phyloP scores from a whole-genome alignment of 164 flowering plant species.

The Vitis vinifera region DNA sequence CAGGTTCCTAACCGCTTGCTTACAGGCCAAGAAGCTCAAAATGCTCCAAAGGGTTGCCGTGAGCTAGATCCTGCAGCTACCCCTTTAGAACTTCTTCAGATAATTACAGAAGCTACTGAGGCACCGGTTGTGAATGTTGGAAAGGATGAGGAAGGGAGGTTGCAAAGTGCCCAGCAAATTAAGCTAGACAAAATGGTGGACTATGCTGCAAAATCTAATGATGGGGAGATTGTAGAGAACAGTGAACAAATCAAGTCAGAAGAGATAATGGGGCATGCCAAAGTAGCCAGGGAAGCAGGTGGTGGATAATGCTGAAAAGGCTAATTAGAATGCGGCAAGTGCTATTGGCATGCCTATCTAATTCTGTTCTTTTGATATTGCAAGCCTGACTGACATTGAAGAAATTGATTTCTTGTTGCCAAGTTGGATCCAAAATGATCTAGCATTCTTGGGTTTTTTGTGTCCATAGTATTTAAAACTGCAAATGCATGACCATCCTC shows the following conservation, averaged over 20 bases:
- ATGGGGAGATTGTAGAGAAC: neutral
- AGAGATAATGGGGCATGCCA: neutral
- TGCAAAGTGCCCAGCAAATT: neutral
- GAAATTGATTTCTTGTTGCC: conserved; percentile 11
- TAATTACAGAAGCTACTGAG: conserved; percentile 18
- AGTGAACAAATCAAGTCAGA: neutral
- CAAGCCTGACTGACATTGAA: conserved; percentile 15
- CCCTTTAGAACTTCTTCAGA: conserved; percentile 55
- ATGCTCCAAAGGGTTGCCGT: conserved; percentile 51
- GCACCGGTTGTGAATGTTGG: conserved; percentile 4
- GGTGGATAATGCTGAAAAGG: conserved; percentile 5
- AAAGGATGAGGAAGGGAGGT: conserved; percentile 9
- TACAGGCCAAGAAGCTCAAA: conserved; percentile 52
- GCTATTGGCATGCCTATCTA: neutral
- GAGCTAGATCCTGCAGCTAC: conserved; percentile 73
- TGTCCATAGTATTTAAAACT: too few species aligned
- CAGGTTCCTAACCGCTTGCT: conserved; percentile 53
- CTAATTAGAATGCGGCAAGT: neutral
- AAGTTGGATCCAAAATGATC: conserved; percentile 9
- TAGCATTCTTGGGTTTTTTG: neutral
- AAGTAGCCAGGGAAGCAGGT: conserved; percentile 4
- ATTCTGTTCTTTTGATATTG: conserved; percentile 7
- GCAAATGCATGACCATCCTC: conserved; percentile 5
- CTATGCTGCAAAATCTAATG: neutral
- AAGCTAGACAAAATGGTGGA: conserved; percentile 1